phyloP scores from a whole-genome alignment of 176 grass and related monocot species.

The Triticum turgidum region DNA sequence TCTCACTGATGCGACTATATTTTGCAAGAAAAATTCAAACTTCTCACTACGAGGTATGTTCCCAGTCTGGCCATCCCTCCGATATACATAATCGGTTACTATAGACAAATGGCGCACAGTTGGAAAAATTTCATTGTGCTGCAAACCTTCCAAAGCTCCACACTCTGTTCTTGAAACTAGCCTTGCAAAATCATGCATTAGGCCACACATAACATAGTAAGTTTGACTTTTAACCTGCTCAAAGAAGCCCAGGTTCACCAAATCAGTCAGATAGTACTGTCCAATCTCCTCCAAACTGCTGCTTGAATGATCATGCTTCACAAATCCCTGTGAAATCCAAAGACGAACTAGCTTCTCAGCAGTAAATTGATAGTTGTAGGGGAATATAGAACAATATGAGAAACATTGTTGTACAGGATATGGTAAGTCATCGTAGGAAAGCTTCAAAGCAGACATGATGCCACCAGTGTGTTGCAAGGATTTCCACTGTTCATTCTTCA shows the following conservation, averaged over 20 bases:
- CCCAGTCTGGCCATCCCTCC: neutral
- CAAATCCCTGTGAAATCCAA: slow-evolving; percentile 59
- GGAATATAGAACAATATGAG: slow-evolving; percentile 16
- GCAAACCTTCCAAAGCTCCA: neutral
- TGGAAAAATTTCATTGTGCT: neutral
- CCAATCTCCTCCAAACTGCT: slow-evolving; percentile 37
- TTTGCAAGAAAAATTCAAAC: no score
- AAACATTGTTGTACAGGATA: neutral
- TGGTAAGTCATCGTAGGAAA: slow-evolving; percentile 19
- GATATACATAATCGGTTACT: slow-evolving; percentile 13
- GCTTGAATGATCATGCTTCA: neutral
- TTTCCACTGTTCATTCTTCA: slow-evolving; percentile 29
- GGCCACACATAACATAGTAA: slow-evolving; percentile 13
- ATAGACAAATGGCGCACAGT: slow-evolving; percentile 32
- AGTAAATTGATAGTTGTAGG: neutral
- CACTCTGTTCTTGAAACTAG: slow-evolving; percentile 24
- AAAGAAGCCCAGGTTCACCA: slow-evolving; percentile 26
- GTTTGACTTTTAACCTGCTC: neutral
- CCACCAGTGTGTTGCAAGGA: neutral
- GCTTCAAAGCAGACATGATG: slow-evolving; percentile 24
- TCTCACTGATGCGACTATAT: no score
- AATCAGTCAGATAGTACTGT: neutral
- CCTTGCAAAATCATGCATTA: slow-evolving; percentile 46
- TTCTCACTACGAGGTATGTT: neutral
- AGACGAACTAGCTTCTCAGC: neutral